phyloP scores from a whole-genome alignment of 306 rosid species.

The Carpinus fangiana region DNA sequence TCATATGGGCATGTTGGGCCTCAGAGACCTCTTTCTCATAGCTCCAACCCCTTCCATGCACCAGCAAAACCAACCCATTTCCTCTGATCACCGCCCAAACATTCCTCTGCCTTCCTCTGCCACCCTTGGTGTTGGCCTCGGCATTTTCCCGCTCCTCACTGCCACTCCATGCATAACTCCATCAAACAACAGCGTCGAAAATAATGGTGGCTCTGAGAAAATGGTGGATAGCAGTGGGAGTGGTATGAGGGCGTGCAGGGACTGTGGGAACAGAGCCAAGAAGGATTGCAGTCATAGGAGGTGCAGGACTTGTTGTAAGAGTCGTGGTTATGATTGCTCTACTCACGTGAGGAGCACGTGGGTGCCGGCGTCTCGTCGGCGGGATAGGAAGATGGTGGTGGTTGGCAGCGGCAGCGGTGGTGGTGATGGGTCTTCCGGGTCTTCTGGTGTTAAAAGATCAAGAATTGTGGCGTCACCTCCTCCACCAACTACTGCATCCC shows the following conservation, averaged over 20 bases:
- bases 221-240: slow-evolving; percentile 32
- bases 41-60: slow-evolving; percentile 57
- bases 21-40: slow-evolving; percentile 70
- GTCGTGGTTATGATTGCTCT: slow-evolving; percentile 62
- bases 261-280: slow-evolving; percentile 86
- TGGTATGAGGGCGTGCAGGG: slow-evolving; percentile 55
- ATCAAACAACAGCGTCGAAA: slow-evolving; percentile 21
- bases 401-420: slow-evolving; percentile 17
- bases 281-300: slow-evolving; percentile 62
- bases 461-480: slow-evolving; percentile 44
- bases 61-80: slow-evolving; percentile 54
- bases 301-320: slow-evolving; percentile 87
- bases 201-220: slow-evolving; percentile 12
- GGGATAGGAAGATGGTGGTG: slow-evolving; percentile 46
- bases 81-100: slow-evolving; percentile 49
- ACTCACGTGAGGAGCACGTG: slow-evolving; percentile 91
- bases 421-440: slow-evolving; percentile 35
- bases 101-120: slow-evolving; percentile 52
- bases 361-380: slow-evolving; percentile 59
- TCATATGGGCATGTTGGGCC: slow-evolving; percentile 58
- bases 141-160: slow-evolving; percentile 71
- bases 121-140: slow-evolving; percentile 76
- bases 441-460: slow-evolving; percentile 59
- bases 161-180: slow-evolving; percentile 57
- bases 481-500: slow-evolving; percentile 49